phyloP scores from a whole-genome alignment of 805 yeast species.

The Wickerhamiella spandovensis region DNA sequence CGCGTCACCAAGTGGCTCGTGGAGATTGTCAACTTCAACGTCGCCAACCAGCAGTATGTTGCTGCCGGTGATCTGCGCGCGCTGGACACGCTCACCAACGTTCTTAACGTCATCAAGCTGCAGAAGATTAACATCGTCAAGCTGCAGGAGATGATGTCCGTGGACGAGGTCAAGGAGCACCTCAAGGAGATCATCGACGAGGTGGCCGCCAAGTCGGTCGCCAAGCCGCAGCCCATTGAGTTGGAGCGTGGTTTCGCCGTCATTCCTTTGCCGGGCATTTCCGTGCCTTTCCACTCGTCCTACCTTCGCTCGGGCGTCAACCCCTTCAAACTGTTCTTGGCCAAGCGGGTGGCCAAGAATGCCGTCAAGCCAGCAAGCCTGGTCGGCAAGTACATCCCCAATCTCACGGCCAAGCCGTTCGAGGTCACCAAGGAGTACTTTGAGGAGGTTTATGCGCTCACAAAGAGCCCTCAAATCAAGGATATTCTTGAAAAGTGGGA shows the following conservation, averaged over 20 bases:
- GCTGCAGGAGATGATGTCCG: constrained; percentile 64
- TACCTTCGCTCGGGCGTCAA: constrained; percentile 96
- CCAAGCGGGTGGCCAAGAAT: constrained; percentile 87
- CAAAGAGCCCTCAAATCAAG: constrained; percentile 85
- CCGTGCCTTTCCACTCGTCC: constrained; percentile 99
- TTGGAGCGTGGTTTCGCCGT: constrained; percentile 97
- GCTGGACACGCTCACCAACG: constrained; percentile 84
- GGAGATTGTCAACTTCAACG: constrained; percentile 96
- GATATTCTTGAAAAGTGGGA: constrained; percentile 93
- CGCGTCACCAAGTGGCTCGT: constrained; percentile 81
- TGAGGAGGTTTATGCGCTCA: constrained; percentile 85
- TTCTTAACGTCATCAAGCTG: constrained; percentile 80
- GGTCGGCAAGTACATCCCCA: constrained; percentile 93
- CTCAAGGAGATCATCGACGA: constrained; percentile 78
- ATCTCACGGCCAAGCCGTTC: constrained; percentile 96
- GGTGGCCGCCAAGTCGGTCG: constrained; percentile 65
- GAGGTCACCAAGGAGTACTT: constrained; percentile 92
- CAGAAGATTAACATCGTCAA: constrained; percentile 90
- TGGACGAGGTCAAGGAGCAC: constrained; percentile 83
- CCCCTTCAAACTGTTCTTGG: constrained; percentile 95
- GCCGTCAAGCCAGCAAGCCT: constrained; percentile 91
- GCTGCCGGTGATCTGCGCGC: constrained; percentile 98
- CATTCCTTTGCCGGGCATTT: constrained; percentile 94
- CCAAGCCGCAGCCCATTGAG: constrained; percentile 93
- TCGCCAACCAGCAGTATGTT: constrained; percentile 96